Base-by-base conservation (phyloP, 805 yeast species). In the Starmerella geochares region DNA sequence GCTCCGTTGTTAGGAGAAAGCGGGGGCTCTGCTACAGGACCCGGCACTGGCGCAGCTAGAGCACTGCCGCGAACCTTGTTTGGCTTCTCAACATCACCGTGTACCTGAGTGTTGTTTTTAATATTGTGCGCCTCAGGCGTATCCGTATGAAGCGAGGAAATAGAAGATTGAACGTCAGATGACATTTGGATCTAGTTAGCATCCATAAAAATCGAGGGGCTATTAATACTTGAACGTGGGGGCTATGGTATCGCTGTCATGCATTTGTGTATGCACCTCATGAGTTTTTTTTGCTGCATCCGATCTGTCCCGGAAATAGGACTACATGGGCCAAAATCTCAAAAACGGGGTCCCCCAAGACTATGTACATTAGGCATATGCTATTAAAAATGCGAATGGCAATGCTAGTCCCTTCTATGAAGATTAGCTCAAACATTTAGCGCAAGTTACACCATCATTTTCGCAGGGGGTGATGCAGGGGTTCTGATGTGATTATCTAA, bases 1-100 rank as follows among this genome's bases (percentile, higher is more conserved):
- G 32, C 44, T 8, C 44, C 44, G n/a, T 40, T 40, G 44, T 40
- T 40, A 11, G 44, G 44, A 5, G 44, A 20, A 4, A 40, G 16
- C 21, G 44, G 44, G 9, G 44, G 44, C 44, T 40, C 44, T 13
- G 44, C 44, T 1, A 40, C 44, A 3, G 44, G 44, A 16, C 44
- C 44, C 16, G 44, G 44, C n/a, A 21, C 13, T n/a, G 44, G 44
- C 3, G n/a, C 42, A 8, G n/a, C n/a, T 20, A 24, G 9, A 8
- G 19, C 10, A 14, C 40, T 33, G 21, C 37, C 37, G 14, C 13
- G 8, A 6, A 33, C 37, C 20, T 16, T n/a, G 21, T 33, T 33
- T 4, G 37, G 37, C 27, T 23, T 19, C 27, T 19, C 40, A 2
- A 10, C 7, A 17, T 10, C 13, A 3, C 21, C 16, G 14, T 21